Base-by-base conservation (phyloP, 2,329 filamentous ascomycete species). In the Trichoderma asperellum region DNA sequence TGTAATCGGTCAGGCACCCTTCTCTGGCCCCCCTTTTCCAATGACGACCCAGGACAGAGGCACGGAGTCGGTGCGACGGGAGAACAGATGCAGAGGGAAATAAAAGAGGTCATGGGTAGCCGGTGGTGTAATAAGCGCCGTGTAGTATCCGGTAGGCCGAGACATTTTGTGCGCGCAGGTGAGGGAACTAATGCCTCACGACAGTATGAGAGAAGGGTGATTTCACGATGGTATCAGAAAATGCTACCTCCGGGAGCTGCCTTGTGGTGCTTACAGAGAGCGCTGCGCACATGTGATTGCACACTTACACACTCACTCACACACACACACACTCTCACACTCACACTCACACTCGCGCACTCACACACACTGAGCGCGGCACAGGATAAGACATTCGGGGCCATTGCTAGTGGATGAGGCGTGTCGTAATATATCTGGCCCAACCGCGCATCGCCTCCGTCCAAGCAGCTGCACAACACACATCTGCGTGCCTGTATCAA, bases 91-190 rank as follows among this genome's bases (percentile, higher is more conserved):
- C 16, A 43, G 35, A 2, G 27, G 29, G 47, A 21, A 35, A 43
- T 43, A 43, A 37, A 67, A 58, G 43, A 47, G 64, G 55, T 67
- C 64, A 67, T 67, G 64, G 53, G 64, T 52, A 52, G 21, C 21
- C 12, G 55, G 32, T 47, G 11, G 64, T 67, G 64, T 67, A 67
- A 67, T 67, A 67, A 67, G 64, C 64, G 40, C 63, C 47, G 34
- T 49, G 29, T 49, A 18, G 12, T 24, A 55, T 43, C 62, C 53
- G 64, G 64, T 59, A 37, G 64, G 55, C 55, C 64, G 64, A 59
- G 53, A 43, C 40, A 11, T 18, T 16, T 67, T 35, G 47, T 57
- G 53, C 52, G 21, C 29, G 57, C 21, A 52, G 37, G 24, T 16
- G 7, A 29, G 14, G 27, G 32, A 49, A 57, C 55, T 57, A 57